A percentile compares a stretch with the other conserved stretches of the same genome.
Conservation (phyloP, 2,329 filamentous ascomycete species). For the Phoma herbarum region DNA sequence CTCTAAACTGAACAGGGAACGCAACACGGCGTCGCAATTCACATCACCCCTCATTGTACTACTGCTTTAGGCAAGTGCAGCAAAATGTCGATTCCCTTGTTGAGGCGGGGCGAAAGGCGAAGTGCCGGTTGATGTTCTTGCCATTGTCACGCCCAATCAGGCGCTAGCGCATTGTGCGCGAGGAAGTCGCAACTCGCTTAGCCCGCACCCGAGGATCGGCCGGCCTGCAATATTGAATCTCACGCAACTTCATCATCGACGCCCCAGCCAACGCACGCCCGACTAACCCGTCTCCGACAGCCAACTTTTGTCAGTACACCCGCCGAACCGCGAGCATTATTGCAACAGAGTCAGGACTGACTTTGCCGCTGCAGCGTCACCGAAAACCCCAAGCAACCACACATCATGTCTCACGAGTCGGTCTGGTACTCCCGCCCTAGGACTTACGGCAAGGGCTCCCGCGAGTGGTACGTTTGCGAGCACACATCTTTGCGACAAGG, state of each 20-base stretch:
- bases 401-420: slow-evolving; percentile 87
- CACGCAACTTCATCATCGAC: slow-evolving; percentile 32
- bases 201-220: slow-evolving; percentile 33
- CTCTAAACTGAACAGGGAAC: too few species aligned
- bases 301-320: slow-evolving; percentile 35
- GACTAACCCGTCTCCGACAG: slow-evolving; percentile 38
- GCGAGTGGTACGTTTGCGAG: slow-evolving; percentile 77
- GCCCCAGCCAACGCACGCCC: slow-evolving; percentile 40
- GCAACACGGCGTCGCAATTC: too few species aligned
- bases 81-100: background rate
- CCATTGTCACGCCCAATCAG: background rate
- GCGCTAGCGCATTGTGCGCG: slow-evolving; percentile 7
- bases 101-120: too few species aligned
- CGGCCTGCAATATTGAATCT: slow-evolving; percentile 38
- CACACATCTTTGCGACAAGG: slow-evolving; percentile 8
- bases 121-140: background rate
- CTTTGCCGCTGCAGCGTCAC: slow-evolving; percentile 32
- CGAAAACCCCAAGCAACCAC: slow-evolving; percentile 48
- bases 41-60: background rate
- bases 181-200: slow-evolving; percentile 32
- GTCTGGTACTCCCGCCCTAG: slow-evolving; percentile 99
- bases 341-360: slow-evolving; percentile 23
- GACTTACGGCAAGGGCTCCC: slow-evolving; percentile 95
- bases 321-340: background rate
- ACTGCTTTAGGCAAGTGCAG: background rate